Percentiles rank a stretch among this genome's conserved stretches.
Conservation (phyloP, 2,329 filamentous ascomycete species). For the Graphilbum fragrans region DNA sequence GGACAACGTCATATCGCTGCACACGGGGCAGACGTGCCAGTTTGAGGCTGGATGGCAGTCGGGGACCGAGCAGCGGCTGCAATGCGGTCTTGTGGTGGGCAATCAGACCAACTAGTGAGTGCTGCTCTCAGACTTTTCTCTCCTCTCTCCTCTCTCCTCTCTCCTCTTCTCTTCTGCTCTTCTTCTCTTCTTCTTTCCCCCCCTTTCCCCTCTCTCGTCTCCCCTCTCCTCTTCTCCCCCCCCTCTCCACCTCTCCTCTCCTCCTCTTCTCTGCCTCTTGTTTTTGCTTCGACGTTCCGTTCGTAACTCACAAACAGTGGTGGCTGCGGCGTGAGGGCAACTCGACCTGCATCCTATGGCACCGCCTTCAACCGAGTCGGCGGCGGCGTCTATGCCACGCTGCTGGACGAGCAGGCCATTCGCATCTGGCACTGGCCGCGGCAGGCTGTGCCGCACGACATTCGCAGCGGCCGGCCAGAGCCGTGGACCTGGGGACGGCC, state of each 20-base stretch:
- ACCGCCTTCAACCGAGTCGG: slow-evolving; percentile 35
- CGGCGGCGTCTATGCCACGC: slow-evolving; percentile 28
- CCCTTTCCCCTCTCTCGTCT: too few species aligned
- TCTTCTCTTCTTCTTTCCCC: neutral
- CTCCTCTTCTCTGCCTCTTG: neutral
- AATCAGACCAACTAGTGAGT: slow-evolving; percentile 10
- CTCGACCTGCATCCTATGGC: slow-evolving; percentile 22
- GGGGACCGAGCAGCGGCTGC: neutral
- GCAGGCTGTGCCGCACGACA: slow-evolving; percentile 24
- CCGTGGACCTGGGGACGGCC: slow-evolving; percentile 28
- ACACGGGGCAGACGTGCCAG: slow-evolving; percentile 30
- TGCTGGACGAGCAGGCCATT: slow-evolving; percentile 24
- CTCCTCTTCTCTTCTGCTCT: neutral
- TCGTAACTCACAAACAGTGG: slow-evolving; percentile 6
- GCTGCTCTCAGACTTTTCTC: neutral
- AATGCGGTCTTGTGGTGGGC: neutral
- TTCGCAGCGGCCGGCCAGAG: slow-evolving; percentile 24
- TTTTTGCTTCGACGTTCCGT: neutral
- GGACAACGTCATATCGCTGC: slow-evolving; percentile 33
- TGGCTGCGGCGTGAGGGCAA: slow-evolving; percentile 12
- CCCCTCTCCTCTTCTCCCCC: too few species aligned
- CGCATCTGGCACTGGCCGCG: slow-evolving; percentile 32
- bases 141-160: neutral
- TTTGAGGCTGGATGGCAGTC: slow-evolving; percentile 15
- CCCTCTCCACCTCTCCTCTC: too few species aligned